phyloP scores from a whole-genome alignment of 2,329 filamentous ascomycete genomes.

The Xylaria sp. region DNA sequence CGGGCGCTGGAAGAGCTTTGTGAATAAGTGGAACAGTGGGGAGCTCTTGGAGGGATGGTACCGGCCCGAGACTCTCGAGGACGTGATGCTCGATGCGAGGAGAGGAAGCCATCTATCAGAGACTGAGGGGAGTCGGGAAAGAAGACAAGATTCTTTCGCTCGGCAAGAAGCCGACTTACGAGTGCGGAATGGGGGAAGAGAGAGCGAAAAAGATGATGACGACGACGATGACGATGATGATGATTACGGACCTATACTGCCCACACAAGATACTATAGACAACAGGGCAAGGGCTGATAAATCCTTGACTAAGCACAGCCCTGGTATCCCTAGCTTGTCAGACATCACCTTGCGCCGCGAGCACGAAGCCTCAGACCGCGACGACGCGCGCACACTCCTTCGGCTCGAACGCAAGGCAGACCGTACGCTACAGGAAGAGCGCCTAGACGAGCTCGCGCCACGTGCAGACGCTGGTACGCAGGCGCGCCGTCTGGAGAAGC shows the following conservation, averaged over 20 bases:
- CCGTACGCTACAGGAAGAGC: slow-evolving; percentile 69
- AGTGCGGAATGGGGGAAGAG: slow-evolving; percentile 20
- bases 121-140: neutral
- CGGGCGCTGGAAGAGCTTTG: slow-evolving; percentile 92
- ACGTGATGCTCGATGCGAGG: slow-evolving; percentile 33
- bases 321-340: slow-evolving; percentile 72
- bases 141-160: neutral
- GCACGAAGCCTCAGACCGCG: slow-evolving; percentile 55
- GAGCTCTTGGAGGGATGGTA: slow-evolving; percentile 94
- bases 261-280: slow-evolving; percentile 25
- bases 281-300: slow-evolving; percentile 21
- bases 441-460: slow-evolving; percentile 80
- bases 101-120: neutral
- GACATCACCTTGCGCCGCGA: slow-evolving; percentile 71
- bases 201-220: slow-evolving; percentile 42
- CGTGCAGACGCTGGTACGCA: slow-evolving; percentile 82
- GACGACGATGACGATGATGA: slow-evolving; percentile 62
- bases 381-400: slow-evolving; percentile 54
- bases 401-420: slow-evolving; percentile 68
- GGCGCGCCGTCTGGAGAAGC: slow-evolving; percentile 88
- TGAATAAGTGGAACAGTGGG: slow-evolving; percentile 88
- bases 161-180: neutral
- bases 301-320: slow-evolving; percentile 46
- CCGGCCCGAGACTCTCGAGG: slow-evolving; percentile 71
- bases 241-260: slow-evolving; percentile 57